A percentile compares a stretch with the other conserved stretches of the same genome.
These are phyloP conservation scores for Rhizoctonia solani DNA, from an alignment of 1,284 basidiomycete genomes.

Conservation along the genomic window DNA sequence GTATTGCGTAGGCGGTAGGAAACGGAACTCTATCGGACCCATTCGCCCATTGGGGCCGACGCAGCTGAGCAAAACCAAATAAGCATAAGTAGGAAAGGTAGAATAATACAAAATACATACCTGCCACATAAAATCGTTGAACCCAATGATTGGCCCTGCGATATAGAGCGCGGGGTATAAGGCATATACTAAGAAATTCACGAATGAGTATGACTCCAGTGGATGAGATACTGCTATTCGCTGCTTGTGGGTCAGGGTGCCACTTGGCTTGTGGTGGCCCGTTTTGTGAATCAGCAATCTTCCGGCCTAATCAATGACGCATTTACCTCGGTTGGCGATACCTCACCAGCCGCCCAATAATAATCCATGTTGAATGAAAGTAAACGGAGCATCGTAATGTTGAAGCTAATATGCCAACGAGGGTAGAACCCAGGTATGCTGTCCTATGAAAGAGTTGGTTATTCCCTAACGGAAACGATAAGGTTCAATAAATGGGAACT, in stretches of 20 bases:
- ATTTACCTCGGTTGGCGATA: slow-evolving; percentile 51
- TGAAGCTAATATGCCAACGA: slow-evolving; percentile 93
- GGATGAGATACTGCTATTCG: slow-evolving; percentile 56
- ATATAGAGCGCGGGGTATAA: slow-evolving; percentile 95
- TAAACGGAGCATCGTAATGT: slow-evolving; percentile 94
- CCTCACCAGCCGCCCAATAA: slow-evolving; percentile 71
- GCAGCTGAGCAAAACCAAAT: slow-evolving; percentile 51
- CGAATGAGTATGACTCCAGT: slow-evolving; percentile 56
- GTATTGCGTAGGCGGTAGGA: slow-evolving; percentile 61
- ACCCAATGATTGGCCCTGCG: slow-evolving; percentile 94
- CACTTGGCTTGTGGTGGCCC: slow-evolving; percentile 44
- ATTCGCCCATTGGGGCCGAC: slow-evolving; percentile 51
- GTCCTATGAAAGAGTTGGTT: slow-evolving; percentile 63
- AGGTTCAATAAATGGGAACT: slow-evolving; percentile 39
- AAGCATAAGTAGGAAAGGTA: neutral
- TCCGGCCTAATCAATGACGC: neutral
- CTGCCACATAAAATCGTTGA: slow-evolving; percentile 95
- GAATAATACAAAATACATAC: slow-evolving; percentile 47
- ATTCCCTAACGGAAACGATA: too few relatives aligned
- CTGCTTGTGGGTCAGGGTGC: slow-evolving; percentile 57
- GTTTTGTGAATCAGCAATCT: neutral
- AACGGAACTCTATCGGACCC: slow-evolving; percentile 46
- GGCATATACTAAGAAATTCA: slow-evolving; percentile 72
- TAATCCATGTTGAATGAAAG: slow-evolving; percentile 93
- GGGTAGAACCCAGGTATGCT: slow-evolving; percentile 70